These are phyloP conservation scores for Ambrosia artemisiifolia DNA, from an alignment of 129 eudicot genomes.

Conservation along the genomic window DNA sequence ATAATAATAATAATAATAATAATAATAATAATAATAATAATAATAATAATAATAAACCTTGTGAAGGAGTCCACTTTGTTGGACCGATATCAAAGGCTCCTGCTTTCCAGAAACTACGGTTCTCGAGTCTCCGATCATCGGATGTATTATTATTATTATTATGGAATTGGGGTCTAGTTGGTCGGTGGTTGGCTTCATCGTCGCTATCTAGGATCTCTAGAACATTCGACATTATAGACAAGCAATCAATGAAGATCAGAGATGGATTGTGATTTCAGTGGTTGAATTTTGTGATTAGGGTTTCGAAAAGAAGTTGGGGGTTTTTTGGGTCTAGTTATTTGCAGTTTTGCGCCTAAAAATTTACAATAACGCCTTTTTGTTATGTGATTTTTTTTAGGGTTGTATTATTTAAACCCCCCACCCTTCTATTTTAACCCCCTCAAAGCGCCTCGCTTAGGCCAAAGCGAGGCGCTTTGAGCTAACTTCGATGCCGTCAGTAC, in stretches of 20 bases:
- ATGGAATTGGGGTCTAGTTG: constrained; percentile 21
- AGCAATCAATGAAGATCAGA: neutral
- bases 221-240: constrained; percentile 2
- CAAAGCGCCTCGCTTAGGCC: too few relatives aligned
- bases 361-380: too few relatives aligned
- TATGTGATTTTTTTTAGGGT: too few relatives aligned
- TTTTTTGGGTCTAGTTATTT: too few relatives aligned
- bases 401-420: too few relatives aligned
- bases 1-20: too few relatives aligned
- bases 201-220: constrained; percentile 27
- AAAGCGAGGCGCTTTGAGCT: too few relatives aligned
- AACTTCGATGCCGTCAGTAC: too few relatives aligned
- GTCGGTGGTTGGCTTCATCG: constrained; percentile 21
- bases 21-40: neutral
- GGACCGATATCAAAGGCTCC: constrained; percentile 62
- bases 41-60: constrained; percentile 31
- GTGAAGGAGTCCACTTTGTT: constrained; percentile 31
- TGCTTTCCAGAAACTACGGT: constrained; percentile 91
- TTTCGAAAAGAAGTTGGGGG: neutral
- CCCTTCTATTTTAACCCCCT: too few relatives aligned
- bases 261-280: neutral
- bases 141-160: neutral
- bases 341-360: too few relatives aligned
- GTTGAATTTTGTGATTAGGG: constrained; percentile 15
- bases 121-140: constrained; percentile 40